phyloP scores from a whole-genome alignment of 1,139 yeast genomes.

The Nakaseomyces nivariensis region DNA sequence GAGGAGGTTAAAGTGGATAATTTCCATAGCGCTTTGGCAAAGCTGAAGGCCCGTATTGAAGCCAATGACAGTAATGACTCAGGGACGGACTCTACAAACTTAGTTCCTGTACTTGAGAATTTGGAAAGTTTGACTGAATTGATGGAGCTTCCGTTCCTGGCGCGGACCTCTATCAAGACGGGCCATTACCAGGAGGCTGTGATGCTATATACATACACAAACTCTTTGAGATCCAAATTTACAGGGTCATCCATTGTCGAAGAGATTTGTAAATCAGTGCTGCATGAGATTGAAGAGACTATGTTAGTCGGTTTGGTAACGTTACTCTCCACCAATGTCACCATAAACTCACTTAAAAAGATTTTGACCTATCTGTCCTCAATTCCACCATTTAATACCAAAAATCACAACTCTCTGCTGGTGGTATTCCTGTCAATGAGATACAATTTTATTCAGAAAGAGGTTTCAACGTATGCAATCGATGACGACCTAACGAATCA shows the following conservation, averaged over 20 bases:
- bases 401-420: conserved; percentile 28
- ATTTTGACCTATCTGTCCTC: conserved; percentile 67
- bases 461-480: conserved; percentile 41
- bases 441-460: conserved; percentile 48
- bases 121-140: conserved; percentile 68
- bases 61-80: conserved; percentile 9
- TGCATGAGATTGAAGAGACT: conserved; percentile 43
- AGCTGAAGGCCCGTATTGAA: conserved; percentile 18
- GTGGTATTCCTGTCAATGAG: conserved; percentile 45
- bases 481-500: conserved; percentile 33
- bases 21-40: conserved; percentile 26
- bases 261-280: conserved; percentile 45
- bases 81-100: conserved; percentile 16
- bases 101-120: conserved; percentile 45
- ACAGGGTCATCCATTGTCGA: conserved; percentile 50
- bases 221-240: conserved; percentile 58
- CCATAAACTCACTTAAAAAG: conserved; percentile 68
- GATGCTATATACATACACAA: conserved; percentile 42
- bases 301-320: conserved; percentile 63
- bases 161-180: conserved; percentile 71
- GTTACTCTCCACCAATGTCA: conserved; percentile 63
- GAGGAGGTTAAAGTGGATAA: conserved; percentile 22
- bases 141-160: conserved; percentile 72
- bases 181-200: conserved; percentile 88
- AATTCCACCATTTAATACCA: conserved; percentile 40